Evolutionary conservation across 331 rosid genomes (phyloP), one percentile per base, ranked within the genome.

Genomic region (Rhamnella rubrinervis): DNA sequence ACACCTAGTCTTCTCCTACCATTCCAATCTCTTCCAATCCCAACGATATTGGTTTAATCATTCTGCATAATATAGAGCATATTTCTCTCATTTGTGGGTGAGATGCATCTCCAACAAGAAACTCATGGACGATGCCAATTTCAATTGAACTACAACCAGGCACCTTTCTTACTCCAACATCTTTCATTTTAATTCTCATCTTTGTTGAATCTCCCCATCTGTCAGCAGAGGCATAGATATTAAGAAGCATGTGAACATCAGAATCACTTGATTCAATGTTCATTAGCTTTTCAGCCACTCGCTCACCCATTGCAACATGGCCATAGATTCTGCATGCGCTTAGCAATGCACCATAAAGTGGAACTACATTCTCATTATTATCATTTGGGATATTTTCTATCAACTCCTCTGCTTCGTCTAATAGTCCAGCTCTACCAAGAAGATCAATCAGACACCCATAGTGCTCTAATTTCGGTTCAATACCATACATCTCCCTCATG

Each of bases 281-380:
- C 25, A n/a, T 87, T 6, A 89, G 79, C 71, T 71, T 57, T 53
- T 59, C 67, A 37, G 87, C 89, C 72, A 81, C 55, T 66, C 91
- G 73, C 76, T 88, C 96, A 63, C 91, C 89, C 85, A 83, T 81
- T 58, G 86, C 82, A n/a, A 83, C 76, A 40, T 91, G 80, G 23
- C 86, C 88, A 71, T 88, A 77, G 71, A 74, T 76, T 81, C 95
- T 85, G 75, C 97, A 89, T 63, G 96, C 92, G 82, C 97, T 82
- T 18, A 92, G 85, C 74, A 89, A 70, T 73, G 96, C 86, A 75
- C 90, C 89, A 61, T 84, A 87, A 47, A 89, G 83, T 58, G 91
- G 89, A 76, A 81, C 68, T 39, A 65, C 19, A 39, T 70, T 76
- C 68, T 79, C 85, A 35, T 66, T 31, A 28, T 62, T 79, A 64